A percentile compares a stretch with the other conserved stretches of the same genome.
Evolutionary conservation across 2,329 filamentous ascomycete species (phyloP).

Genomic region (Fusarium subglutinans): DNA sequence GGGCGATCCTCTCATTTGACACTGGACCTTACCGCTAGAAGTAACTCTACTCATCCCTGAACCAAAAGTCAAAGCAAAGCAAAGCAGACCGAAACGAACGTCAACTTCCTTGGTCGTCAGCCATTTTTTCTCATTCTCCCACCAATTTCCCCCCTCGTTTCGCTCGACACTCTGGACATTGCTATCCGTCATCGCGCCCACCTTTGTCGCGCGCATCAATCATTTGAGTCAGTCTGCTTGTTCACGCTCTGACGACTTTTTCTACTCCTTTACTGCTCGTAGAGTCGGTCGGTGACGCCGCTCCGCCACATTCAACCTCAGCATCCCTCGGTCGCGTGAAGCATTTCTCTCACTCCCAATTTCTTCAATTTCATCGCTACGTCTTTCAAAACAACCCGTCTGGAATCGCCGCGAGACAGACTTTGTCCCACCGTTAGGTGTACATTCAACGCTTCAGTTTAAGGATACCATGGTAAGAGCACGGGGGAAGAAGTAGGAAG

Average conservation of each 20-base stretch:
- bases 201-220: constrained; percentile 24
- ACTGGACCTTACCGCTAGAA: constrained; percentile 22
- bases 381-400: constrained; percentile 6
- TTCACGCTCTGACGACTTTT: constrained; percentile 33
- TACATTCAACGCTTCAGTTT: constrained; percentile 37
- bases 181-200: constrained; percentile 26
- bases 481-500: constrained; percentile 62
- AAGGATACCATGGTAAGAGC: constrained; percentile 66
- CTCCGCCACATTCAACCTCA: constrained; percentile 37
- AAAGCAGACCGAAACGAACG: constrained; percentile 16
- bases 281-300: constrained; percentile 40
- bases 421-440: background rate
- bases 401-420: constrained; percentile 7
- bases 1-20: constrained; percentile 21
- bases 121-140: constrained; percentile 34
- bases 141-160: constrained; percentile 32
- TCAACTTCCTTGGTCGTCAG: constrained; percentile 42
- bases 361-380: constrained; percentile 21
- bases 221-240: constrained; percentile 6
- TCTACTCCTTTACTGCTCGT: constrained; percentile 30
- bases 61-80: constrained; percentile 39
- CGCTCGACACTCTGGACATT: constrained; percentile 31
- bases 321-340: constrained; percentile 54
- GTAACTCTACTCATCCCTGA: constrained; percentile 41
- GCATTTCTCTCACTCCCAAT: constrained; percentile 36